Evolutionary conservation across 1,284 basidiomycete species (phyloP).

Genomic region (Irpex lacteus): DNA sequence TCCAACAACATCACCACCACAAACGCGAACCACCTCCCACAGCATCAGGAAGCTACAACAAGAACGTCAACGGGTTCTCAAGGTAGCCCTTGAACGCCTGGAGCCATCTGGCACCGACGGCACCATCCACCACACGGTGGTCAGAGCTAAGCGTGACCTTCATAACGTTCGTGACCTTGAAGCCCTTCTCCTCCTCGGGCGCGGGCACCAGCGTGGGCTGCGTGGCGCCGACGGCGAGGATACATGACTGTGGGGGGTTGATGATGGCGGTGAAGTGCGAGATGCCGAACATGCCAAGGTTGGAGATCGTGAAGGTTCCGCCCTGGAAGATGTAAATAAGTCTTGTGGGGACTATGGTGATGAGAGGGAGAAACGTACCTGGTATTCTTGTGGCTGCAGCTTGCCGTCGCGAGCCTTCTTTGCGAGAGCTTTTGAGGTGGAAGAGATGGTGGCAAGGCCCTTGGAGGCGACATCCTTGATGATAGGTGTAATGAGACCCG

Average conservation of each 20-base stretch:
- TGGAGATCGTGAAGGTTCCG: constrained; percentile 98
- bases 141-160: constrained; percentile 96
- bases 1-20: neutral
- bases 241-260: constrained; percentile 98
- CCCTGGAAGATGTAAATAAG: constrained; percentile 57
- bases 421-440: constrained; percentile 90
- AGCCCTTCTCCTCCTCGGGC: constrained; percentile 87
- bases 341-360: too few species aligned
- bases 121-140: constrained; percentile 94
- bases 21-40: neutral
- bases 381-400: constrained; percentile 94
- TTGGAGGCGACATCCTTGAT: constrained; percentile 91
- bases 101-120: constrained; percentile 88
- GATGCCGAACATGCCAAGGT: constrained; percentile 97
- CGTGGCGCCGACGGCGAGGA: constrained; percentile 94
- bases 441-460: constrained; percentile 90
- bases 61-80: constrained; percentile 94
- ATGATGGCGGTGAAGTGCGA: constrained; percentile 98
- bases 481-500: constrained; percentile 97
- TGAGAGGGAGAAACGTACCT: constrained; percentile 43
- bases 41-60: constrained; percentile 78
- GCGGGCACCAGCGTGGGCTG: constrained; percentile 85
- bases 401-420: constrained; percentile 97
- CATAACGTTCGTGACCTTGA: constrained; percentile 91
- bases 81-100: constrained; percentile 95